Evolutionary conservation across 768 basidiomycete species (phyloP).

Genomic region (Tylopilus plumbeoviolaceoides): DNA sequence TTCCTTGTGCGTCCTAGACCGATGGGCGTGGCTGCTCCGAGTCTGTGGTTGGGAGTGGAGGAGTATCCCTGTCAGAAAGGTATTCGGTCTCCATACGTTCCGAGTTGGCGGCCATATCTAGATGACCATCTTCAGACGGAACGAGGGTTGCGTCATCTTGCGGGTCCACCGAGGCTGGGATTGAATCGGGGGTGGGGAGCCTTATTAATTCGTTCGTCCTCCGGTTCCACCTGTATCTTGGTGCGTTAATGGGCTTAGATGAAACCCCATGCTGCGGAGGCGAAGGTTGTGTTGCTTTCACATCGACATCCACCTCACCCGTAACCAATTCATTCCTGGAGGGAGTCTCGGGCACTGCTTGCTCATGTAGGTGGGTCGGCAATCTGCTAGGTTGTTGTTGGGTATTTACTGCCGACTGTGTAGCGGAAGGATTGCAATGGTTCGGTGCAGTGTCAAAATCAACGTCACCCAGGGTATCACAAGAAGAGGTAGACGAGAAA

Average conservation of each 20-base stretch:
- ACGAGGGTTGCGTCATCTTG: slow-evolving; percentile 17
- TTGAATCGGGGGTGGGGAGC: not conserved
- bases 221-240: slow-evolving; percentile 13
- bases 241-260: not conserved
- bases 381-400: not conserved
- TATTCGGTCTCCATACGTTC: not conserved
- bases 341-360: not conserved
- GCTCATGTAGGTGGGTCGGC: not conserved
- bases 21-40: not conserved
- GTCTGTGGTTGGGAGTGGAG: not conserved
- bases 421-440: not conserved
- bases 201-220: not conserved
- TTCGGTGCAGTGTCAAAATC: not conserved
- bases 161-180: not conserved
- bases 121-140: slow-evolving; percentile 7
- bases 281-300: not conserved
- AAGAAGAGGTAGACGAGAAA: not conserved
- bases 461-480: not conserved
- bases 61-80: not conserved
- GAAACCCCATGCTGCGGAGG: not conserved
- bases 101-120: not conserved
- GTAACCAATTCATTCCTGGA: not conserved
- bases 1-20: not conserved
- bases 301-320: not conserved
- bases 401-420: not conserved